phyloP scores from a whole-genome alignment of 139 green algal species.

The Haematococcus sp. region DNA sequence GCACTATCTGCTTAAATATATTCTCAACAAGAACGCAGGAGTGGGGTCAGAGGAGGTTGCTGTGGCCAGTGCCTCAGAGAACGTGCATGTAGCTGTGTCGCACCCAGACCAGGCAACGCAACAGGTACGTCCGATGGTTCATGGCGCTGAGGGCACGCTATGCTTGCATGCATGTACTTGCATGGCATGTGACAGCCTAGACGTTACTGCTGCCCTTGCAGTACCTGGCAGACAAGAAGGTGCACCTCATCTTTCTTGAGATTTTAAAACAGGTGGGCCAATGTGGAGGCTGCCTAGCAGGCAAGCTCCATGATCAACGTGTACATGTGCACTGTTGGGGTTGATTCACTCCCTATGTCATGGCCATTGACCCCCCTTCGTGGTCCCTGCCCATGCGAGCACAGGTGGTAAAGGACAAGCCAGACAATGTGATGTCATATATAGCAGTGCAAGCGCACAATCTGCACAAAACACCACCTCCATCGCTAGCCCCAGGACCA shows the following conservation, averaged over 20 bases:
- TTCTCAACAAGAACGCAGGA: neutral
- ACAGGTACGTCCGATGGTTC: neutral
- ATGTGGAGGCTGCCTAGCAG: neutral
- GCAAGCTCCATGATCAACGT: no score
- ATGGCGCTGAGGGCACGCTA: no score
- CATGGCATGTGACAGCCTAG: neutral
- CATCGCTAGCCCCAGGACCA: no score
- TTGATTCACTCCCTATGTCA: no score
- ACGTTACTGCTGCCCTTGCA: neutral
- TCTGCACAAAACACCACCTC: conserved; percentile 4
- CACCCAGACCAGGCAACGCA: neutral
- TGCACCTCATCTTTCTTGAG: conserved; percentile 1
- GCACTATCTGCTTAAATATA: neutral
- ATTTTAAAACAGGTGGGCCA: conserved; percentile 6
- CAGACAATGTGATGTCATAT: neutral
- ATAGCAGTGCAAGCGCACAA: conserved; percentile 9
- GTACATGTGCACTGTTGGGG: no score
- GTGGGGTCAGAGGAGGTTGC: conserved; percentile 1
- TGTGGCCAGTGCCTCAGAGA: neutral
- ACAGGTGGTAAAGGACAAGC: conserved; percentile 4
- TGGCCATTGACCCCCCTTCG: no score
- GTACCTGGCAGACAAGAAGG: conserved; percentile 8
- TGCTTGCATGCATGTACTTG: neutral
- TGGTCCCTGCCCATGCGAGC: no score
- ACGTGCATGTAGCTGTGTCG: neutral